Evolutionary conservation across 495 filamentous ascomycete genomes (phyloP).

Genomic region (Xylaria cubensis): DNA sequence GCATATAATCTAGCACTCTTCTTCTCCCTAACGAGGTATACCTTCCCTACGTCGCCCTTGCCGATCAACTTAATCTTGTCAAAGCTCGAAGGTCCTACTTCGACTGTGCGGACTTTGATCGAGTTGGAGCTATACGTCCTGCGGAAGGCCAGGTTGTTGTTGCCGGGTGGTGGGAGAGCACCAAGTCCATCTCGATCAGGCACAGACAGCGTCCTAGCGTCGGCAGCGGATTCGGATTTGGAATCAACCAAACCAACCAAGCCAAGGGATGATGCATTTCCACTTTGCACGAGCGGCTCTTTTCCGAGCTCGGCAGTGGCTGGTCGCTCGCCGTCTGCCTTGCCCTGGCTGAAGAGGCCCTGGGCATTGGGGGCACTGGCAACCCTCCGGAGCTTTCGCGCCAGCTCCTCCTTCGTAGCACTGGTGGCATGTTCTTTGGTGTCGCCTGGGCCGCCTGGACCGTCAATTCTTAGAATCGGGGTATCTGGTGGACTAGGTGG

Average conservation of each 20-base stretch:
- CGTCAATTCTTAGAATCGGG: constrained; percentile 75
- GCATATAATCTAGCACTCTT: constrained; percentile 94
- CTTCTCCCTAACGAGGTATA: constrained; percentile 97
- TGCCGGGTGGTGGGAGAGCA: constrained; percentile 54
- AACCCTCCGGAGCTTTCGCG: constrained; percentile 88
- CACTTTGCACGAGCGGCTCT: constrained; percentile 69
- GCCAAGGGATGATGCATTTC: constrained; percentile 62
- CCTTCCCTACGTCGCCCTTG: constrained; percentile 98
- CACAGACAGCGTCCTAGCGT: constrained; percentile 41
- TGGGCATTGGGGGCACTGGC: constrained; percentile 97
- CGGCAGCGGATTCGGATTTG: constrained; percentile 39
- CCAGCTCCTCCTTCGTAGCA: constrained; percentile 90
- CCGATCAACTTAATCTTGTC: constrained; percentile 99
- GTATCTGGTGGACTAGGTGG: constrained; percentile 96
- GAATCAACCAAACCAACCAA: constrained; percentile 59
- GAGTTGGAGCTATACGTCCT: constrained; percentile 99
- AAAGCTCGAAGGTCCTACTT: constrained; percentile 94
- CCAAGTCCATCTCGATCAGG: constrained; percentile 51
- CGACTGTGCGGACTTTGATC: constrained; percentile 96
- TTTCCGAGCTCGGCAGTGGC: constrained; percentile 82
- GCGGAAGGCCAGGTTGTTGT: constrained; percentile 74
- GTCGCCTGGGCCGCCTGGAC: constrained; percentile 69
- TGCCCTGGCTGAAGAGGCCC: constrained; percentile 77
- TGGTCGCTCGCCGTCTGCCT: constrained; percentile 69
- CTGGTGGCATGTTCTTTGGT: constrained; percentile 71